Evolutionary conservation across 2,329 filamentous ascomycete genomes (phyloP), one percentile per base, ranked within the genome.

Genomic region (Zymoseptoria passerinii): DNA sequence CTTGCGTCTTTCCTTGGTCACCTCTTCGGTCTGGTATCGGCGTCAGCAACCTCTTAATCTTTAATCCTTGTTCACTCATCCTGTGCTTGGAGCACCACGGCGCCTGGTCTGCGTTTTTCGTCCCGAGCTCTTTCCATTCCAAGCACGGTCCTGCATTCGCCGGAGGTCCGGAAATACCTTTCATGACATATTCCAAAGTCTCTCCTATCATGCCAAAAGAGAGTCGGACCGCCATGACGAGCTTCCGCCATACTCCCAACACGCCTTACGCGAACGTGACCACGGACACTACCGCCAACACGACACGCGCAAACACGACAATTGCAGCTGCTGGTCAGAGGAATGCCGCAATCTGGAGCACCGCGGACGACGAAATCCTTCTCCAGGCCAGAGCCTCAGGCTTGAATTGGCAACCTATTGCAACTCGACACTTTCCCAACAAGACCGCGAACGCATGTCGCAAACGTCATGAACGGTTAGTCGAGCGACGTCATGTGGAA

Each of bases 401-500:
- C 23, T 81, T 91, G 71, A 92, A 92, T 74, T 95, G 90, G 90
- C 82, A 83, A 56, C 86, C 89, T 67, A 94, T 95, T 70, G 86
- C 90, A 67, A 79, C 80, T 61, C 83, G 81, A 61, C 84, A 90
- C 74, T 95, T 95, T 71, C 87, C 86, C 1, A 80, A 75, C 71
- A 95, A 95, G 77, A 81, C 80, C 10, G 75, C 87, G 59, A 94
- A 94, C 71, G 91, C 91, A 18, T 95, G 90, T 75, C 88, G 90
- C 63, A 95, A 95, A 76, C 84, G 90, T 57, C 90, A 95, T 68
- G 90, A 95, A 75, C 82, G 90, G 48, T 77, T 95, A 64, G 86
- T 92, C 80, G 88, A 92, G 75, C 84, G 86, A 64, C 70, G 78
- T 70, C 84, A 85, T 58, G 83, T 85, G 52, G 86, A 90, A 66